These are phyloP conservation scores for Porphyridium purpureum DNA, from an alignment of 23 red algal species.

Conservation along the genomic window DNA sequence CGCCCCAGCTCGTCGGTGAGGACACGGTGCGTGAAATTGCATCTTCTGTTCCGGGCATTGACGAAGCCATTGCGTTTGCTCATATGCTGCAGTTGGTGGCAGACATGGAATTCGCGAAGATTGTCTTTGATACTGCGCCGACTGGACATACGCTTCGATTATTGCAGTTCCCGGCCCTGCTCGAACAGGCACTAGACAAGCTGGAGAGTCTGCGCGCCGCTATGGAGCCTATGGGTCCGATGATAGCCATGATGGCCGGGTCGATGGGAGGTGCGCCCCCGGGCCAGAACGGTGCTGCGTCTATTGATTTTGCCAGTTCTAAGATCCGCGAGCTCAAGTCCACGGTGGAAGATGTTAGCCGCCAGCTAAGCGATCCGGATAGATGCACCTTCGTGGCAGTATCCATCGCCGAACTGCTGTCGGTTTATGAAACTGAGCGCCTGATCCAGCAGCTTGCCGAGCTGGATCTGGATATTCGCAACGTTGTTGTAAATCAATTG, in stretches of 20 bases:
- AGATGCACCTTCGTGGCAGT: slow-evolving; percentile 85
- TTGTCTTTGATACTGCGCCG: slow-evolving; percentile 92
- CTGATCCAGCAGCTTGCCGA: slow-evolving; percentile 90
- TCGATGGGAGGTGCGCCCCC: neutral
- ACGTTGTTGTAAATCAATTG: slow-evolving; percentile 92
- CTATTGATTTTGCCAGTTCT: neutral
- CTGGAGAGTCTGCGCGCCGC: slow-evolving; percentile 32
- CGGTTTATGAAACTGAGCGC: slow-evolving; percentile 96
- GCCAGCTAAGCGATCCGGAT: slow-evolving; percentile 61
- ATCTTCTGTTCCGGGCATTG: slow-evolving; percentile 73
- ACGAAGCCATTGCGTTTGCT: slow-evolving; percentile 83
- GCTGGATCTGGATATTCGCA: slow-evolving; percentile 75
- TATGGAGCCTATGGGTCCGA: slow-evolving; percentile 33
- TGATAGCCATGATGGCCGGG: slow-evolving; percentile 27
- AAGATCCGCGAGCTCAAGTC: neutral
- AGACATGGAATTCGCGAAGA: slow-evolving; percentile 49
- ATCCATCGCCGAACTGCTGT: slow-evolving; percentile 92
- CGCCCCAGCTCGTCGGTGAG: slow-evolving; percentile 15
- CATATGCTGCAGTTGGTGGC: slow-evolving; percentile 56
- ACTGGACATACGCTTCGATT: slow-evolving; percentile 88
- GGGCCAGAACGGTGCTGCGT: neutral
- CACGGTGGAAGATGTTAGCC: slow-evolving; percentile 36
- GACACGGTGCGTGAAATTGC: slow-evolving; percentile 59
- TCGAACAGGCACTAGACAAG: slow-evolving; percentile 46
- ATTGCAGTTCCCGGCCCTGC: slow-evolving; percentile 59